These are phyloP conservation scores for Stromatinia cepivora DNA, from an alignment of 2,329 filamentous ascomycete species.

Conservation along the genomic window DNA sequence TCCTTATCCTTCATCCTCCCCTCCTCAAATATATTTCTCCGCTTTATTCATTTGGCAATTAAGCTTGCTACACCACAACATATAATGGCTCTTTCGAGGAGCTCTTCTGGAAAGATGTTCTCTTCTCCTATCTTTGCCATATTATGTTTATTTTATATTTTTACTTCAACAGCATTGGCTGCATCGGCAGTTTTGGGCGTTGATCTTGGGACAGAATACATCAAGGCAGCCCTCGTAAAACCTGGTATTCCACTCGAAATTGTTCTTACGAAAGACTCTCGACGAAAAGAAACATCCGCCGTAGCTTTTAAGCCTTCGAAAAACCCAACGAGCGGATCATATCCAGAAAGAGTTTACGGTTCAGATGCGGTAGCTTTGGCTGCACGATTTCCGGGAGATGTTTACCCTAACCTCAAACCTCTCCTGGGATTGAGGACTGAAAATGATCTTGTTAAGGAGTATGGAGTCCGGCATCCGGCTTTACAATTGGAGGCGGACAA, in stretches of 20 bases:
- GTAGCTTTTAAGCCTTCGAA: conserved; percentile 90
- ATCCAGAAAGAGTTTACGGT: conserved; percentile 88
- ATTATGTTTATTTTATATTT: conserved; percentile 40
- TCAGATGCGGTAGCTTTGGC: conserved; percentile 86
- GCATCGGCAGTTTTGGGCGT: conserved; percentile 79
- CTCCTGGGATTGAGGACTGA: conserved; percentile 74
- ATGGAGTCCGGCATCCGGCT: conserved; percentile 74
- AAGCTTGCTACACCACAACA: conserved; percentile 23
- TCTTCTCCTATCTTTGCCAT: conserved; percentile 36
- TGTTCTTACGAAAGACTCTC: conserved; percentile 95
- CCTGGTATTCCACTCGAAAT: conserved; percentile 97
- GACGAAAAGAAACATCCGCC: conserved; percentile 89
- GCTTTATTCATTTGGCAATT: conserved; percentile 37
- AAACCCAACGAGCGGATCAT: conserved; percentile 62
- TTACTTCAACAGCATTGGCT: conserved; percentile 41
- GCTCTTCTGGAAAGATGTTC: conserved; percentile 28
- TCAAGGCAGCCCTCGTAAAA: conserved; percentile 95
- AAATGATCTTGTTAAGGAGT: conserved; percentile 64
- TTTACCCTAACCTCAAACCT: conserved; percentile 91
- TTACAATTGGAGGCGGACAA: conserved; percentile 64
- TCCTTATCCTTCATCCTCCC: conserved; percentile 10
- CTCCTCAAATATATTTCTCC: conserved; percentile 14
- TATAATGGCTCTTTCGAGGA: conserved; percentile 35
- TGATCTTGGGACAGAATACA: conserved; percentile 93
- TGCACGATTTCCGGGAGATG: conserved; percentile 85